Evolutionary conservation across 1,284 basidiomycete genomes (phyloP), one percentile per base, ranked within the genome.

Genomic region (Sporisorium iseilematis-ciliati): DNA sequence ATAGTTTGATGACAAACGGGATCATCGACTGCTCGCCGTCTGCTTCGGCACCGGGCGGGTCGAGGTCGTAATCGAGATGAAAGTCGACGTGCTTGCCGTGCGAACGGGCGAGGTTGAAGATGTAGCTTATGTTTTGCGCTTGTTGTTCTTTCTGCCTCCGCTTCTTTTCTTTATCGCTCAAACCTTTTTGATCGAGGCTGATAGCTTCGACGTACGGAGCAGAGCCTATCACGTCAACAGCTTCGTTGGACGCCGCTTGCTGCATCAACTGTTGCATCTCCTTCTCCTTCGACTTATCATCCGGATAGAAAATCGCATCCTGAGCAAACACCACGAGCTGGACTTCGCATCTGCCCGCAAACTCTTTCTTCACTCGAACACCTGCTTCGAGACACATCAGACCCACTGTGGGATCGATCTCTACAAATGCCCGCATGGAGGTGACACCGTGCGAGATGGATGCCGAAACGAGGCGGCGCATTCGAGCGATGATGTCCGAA

Each of bases 41-140:
- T 4, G 48, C 29, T 4, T 61, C 45, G 0, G 4, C 0, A 0
- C 61, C 54, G 4, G 62, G 57, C 0, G 63, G 59, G 4, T 46
- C 43, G 12, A 78, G 65, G 40, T 77, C 73, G 62, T 78, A 77
- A 38, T 78, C 77, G 18, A 78, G 66, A n/a, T 78, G 76, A 25
- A 78, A 74, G n/a, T 78, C 76, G 2, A 78, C 64, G 16, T 78
- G 70, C 21, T 57, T 52, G 2, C 45, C 50, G 42, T 43, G 29
- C 12, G 43, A 12, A 7, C 25, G 4, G 1, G 76, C 76, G 7
- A 78, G 48, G 1, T 54, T 33, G 26, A 78, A 68, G 31, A 70
- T 23, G 16, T 29, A 21, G 0, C 49, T 33, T 21, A 77, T 57
- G 33, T 75, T 75, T 0, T 40, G 23, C 10, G 29, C 12, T 20